phyloP scores from a whole-genome alignment of 73 alveolate genomes.

The Tetrahymena elliotti region DNA sequence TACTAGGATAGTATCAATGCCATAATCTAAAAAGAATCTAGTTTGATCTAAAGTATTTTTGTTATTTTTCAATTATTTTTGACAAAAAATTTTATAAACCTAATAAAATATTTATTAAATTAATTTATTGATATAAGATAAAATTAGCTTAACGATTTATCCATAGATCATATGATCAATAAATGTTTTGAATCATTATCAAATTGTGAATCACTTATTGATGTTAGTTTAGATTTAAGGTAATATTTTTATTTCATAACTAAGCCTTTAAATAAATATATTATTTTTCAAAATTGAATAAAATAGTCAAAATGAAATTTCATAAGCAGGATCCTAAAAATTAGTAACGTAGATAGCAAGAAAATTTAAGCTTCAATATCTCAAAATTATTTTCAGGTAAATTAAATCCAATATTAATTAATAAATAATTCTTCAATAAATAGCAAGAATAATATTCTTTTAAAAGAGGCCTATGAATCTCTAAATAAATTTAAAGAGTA shows the following conservation, averaged over 20 bases:
- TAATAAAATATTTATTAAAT: background rate
- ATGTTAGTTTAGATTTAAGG: background rate
- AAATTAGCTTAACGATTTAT: background rate
- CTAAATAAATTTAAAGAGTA: background rate
- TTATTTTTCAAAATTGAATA: no score
- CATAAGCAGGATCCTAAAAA: background rate
- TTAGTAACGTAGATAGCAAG: background rate
- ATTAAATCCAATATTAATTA: no score
- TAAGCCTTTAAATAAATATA: no score
- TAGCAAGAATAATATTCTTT: background rate
- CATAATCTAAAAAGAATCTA: background rate
- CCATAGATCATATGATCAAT: background rate
- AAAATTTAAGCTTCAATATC: background rate
- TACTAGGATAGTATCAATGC: background rate
- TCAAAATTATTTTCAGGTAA: background rate
- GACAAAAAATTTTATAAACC: no score
- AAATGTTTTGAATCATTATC: background rate
- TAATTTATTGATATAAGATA: background rate
- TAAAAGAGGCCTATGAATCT: background rate
- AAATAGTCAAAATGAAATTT: background rate
- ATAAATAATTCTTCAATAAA: background rate
- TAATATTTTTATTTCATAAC: background rate
- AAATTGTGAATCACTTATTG: background rate
- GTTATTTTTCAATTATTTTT: no score
- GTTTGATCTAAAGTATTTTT: background rate